phyloP scores from a whole-genome alignment of 2,329 filamentous ascomycete genomes.

The Pseudomassariella vexata region DNA sequence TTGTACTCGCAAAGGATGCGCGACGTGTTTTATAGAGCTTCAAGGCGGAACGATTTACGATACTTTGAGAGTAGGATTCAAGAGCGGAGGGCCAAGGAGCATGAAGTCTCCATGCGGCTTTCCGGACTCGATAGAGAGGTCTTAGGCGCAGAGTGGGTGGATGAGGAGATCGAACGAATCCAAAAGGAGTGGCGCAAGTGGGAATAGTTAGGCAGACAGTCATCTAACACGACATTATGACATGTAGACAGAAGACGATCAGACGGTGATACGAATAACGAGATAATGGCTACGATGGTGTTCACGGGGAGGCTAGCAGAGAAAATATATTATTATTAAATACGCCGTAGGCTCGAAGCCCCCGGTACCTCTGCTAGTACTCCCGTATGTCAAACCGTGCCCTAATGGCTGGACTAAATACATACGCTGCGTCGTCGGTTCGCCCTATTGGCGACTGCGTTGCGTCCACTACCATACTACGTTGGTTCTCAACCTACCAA shows the following conservation, averaged over 20 bases:
- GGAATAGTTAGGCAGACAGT: constrained; percentile 33
- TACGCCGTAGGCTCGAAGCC: no score
- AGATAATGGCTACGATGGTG: no score
- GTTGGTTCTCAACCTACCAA: no score
- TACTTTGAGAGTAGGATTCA: constrained; percentile 53
- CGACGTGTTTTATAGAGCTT: constrained; percentile 61
- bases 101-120: constrained; percentile 51
- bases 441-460: no score
- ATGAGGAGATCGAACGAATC: constrained; percentile 40
- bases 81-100: constrained; percentile 55
- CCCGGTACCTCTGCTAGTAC: no score
- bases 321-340: no score
- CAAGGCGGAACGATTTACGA: constrained; percentile 59
- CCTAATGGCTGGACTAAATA: no score
- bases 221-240: neutral
- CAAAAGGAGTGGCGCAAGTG: constrained; percentile 52
- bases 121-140: constrained; percentile 31
- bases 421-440: no score
- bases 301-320: no score
- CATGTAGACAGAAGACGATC: no score
- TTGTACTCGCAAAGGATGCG: constrained; percentile 80
- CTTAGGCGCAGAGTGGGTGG: constrained; percentile 30
- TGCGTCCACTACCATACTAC: no score
- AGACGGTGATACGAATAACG: neutral
- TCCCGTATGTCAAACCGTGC: no score